Conservation (phyloP, 1,284 basidiomycete genomes). For the Rhodotorula sp. region DNA sequence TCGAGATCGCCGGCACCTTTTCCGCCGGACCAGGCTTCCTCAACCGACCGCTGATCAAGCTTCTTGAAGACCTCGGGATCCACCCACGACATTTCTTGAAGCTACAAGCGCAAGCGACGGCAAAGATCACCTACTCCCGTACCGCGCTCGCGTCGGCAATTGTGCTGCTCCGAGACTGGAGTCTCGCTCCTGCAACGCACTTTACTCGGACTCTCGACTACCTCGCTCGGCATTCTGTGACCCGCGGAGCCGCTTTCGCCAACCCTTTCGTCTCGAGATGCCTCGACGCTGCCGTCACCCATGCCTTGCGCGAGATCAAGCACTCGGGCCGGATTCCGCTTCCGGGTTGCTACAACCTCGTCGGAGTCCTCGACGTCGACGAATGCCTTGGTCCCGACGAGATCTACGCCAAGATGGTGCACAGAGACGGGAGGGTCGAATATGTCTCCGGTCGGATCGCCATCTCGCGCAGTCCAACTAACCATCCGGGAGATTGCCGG, state of each 20-base stretch:
- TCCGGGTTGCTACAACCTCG: conserved; percentile 21
- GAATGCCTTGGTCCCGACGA: conserved; percentile 9
- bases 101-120: background rate
- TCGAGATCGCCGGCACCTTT: conserved; percentile 69
- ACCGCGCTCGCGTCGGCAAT: conserved; percentile 6
- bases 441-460: conserved; percentile 14
- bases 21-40: conserved; percentile 56
- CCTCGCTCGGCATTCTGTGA: background rate
- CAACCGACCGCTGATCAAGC: conserved; percentile 55
- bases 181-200: background rate
- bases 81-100: background rate
- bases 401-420: conserved; percentile 11
- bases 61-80: conserved; percentile 17
- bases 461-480: conserved; percentile 23
- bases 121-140: conserved; percentile 5
- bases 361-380: conserved; percentile 28
- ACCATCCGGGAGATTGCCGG: conserved; percentile 19
- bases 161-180: conserved; percentile 15
- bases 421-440: conserved; percentile 1
- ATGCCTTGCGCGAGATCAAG: conserved; percentile 26
- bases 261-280: conserved; percentile 14
- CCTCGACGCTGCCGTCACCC: conserved; percentile 9
- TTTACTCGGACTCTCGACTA: conserved; percentile 4
- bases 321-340: conserved; percentile 23
- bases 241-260: background rate